Evolutionary conservation across 805 yeast species (phyloP), one percentile per base, ranked within the genome.

Genomic region (Lachancea mirantina): DNA sequence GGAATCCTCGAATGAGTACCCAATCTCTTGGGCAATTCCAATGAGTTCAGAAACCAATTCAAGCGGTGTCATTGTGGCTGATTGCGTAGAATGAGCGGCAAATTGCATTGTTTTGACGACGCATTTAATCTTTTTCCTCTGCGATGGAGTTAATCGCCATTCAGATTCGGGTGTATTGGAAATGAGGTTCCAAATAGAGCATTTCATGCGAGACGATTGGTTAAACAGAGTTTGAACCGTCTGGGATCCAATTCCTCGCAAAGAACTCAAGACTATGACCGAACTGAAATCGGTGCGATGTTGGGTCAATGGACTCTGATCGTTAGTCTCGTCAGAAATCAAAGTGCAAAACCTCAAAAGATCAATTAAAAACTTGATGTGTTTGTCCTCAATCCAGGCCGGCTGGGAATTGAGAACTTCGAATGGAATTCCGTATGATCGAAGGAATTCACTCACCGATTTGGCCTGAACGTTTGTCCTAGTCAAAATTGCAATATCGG

Each of bases 391-490:
- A 8, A 67, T 43, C 84, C 84, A 78, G 8, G 62, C 52, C 5
- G 77, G 73, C 4, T 67, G 59, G 10, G 69, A 55, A 1, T 68
- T 60, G 15, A 74, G 52, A 40, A 65, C 70, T 23, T 61, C 56
- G 26, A 57, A 54, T 4, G 62, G 62, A n/a, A 73, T 52, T 2
- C 68, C 73, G 38, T 62, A 61, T 11, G 45, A 41, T 9, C 57
- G 55, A 16, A 78, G 54, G 19, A 59, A 50, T 13, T 54, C 56
- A 18, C 56, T 57, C 1, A 74, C 49, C 0, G 52, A 41, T 8
- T 64, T 61, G 6, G 76, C 47, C 30, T 72, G 74, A 10, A 53
- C 53, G 45, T 79, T 78, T 0, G 79, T 64, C 32, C 72, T 58
- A 0, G 76, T 61, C 19, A 79, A 46, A 3, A 79, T 53, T 0